Conservation (phyloP, 2,329 filamentous ascomycete species). For the Diaporthe eres region DNA sequence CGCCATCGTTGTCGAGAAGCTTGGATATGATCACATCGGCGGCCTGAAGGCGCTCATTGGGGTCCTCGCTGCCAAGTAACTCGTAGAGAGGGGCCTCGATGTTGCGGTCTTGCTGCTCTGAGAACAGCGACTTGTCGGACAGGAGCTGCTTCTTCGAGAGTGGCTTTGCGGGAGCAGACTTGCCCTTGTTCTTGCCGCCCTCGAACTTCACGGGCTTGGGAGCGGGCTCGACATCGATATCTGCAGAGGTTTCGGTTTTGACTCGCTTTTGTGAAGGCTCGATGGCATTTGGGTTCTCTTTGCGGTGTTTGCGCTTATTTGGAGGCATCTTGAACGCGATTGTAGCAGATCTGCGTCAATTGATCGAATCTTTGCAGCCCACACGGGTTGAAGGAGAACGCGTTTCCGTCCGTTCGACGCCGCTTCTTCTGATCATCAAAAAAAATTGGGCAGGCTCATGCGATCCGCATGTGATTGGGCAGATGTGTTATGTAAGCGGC, state of each 20-base stretch:
- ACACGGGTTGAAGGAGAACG: neutral
- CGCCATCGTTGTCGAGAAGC: conserved; percentile 64
- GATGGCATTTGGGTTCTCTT: conserved; percentile 41
- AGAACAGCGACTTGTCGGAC: conserved; percentile 61
- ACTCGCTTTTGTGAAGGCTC: conserved; percentile 43
- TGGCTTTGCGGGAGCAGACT: conserved; percentile 35
- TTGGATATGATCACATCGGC: conserved; percentile 71
- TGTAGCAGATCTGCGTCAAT: neutral
- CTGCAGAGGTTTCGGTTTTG: conserved; percentile 43
- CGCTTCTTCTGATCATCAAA: neutral
- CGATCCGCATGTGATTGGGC: conserved; percentile 35
- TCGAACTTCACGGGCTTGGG: conserved; percentile 44
- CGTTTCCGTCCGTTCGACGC: neutral
- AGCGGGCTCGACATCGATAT: conserved; percentile 34
- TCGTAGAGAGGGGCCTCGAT: conserved; percentile 74
- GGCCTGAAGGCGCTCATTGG: conserved; percentile 68
- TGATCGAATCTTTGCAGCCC: neutral
- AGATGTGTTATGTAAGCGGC: conserved; percentile 21
- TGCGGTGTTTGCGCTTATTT: conserved; percentile 41
- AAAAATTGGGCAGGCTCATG: conserved; percentile 36
- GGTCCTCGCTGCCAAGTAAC: conserved; percentile 71
- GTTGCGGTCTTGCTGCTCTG: conserved; percentile 69
- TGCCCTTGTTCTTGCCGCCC: conserved; percentile 39
- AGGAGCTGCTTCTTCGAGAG: conserved; percentile 52
- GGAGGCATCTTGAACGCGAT: conserved; percentile 35